Conservation (phyloP, 257 asterid species). For the Fraxinus cuspidata region DNA sequence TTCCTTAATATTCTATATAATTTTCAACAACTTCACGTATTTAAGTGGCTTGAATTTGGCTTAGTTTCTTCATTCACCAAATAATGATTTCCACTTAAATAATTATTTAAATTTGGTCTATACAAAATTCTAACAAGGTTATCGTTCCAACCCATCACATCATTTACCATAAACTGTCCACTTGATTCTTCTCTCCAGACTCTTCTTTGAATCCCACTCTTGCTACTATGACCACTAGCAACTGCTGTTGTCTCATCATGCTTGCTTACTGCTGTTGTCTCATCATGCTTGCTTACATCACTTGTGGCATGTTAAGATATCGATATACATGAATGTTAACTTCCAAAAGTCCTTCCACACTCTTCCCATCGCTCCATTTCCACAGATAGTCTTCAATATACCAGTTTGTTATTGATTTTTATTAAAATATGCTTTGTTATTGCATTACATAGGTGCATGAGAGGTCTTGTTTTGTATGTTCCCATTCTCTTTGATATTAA, state of each 20-base stretch:
- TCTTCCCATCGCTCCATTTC: conserved; percentile 45
- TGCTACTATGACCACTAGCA: conserved; percentile 38
- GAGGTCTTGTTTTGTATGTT: no score
- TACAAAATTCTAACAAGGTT: neutral
- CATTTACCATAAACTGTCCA: conserved; percentile 38
- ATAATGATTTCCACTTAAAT: no score
- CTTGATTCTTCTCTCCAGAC: conserved; percentile 46
- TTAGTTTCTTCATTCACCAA: no score
- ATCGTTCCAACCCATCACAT: conserved; percentile 33
- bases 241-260: conserved; percentile 32
- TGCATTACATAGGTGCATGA: no score
- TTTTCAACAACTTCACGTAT: no score
- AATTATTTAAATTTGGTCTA: no score
- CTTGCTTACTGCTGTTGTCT: conserved; percentile 35
- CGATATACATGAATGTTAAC: conserved; percentile 37
- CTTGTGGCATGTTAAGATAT: conserved; percentile 26
- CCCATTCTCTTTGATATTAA: no score
- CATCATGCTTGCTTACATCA: conserved; percentile 37
- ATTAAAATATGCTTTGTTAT: no score
- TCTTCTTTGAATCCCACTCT: conserved; percentile 49
- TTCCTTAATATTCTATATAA: no score
- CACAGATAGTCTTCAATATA: conserved; percentile 60
- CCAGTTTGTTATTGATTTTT: conserved; percentile 34
- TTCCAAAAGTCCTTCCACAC: conserved; percentile 40
- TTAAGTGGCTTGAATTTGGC: no score